Conservation (phyloP, 2,329 filamentous ascomycete genomes). For the Colletotrichum sojae region DNA sequence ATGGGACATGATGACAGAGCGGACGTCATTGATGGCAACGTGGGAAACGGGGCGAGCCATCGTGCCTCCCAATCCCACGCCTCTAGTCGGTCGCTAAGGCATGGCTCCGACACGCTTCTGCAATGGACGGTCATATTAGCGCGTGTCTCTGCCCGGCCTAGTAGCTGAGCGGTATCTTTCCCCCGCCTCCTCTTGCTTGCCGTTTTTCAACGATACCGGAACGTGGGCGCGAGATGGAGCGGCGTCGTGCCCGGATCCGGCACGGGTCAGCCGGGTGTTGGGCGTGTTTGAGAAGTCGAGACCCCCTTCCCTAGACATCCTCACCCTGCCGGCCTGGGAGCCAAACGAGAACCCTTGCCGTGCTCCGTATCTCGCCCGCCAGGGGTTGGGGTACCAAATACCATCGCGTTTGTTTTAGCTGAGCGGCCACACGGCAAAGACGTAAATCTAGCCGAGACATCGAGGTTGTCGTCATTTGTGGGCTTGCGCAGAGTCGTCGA, state of each 20-base stretch:
- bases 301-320: not conserved
- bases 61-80: not conserved
- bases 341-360: constrained; percentile 6
- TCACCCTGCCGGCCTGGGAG: constrained; percentile 1
- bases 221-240: constrained; percentile 17
- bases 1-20: not conserved
- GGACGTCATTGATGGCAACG: not conserved
- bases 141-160: not conserved
- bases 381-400: not conserved
- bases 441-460: constrained; percentile 1
- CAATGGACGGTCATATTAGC: not conserved
- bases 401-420: constrained; percentile 18
- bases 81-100: not conserved
- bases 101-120: not conserved
- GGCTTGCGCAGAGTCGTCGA: not conserved
- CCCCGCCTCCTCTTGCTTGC: not conserved
- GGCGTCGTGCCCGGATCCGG: constrained; percentile 26
- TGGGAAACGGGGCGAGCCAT: not conserved
- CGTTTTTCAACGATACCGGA: not conserved
- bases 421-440: not conserved
- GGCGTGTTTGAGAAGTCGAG: constrained; percentile 18
- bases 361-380: constrained; percentile 22
- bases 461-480: not conserved
- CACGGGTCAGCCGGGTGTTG: constrained; percentile 23
- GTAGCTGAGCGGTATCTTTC: constrained; percentile 8